These are phyloP conservation scores for Globisporangium heterothallicum DNA, from an alignment of 352 stramenopile species.

Conservation along the genomic window DNA sequence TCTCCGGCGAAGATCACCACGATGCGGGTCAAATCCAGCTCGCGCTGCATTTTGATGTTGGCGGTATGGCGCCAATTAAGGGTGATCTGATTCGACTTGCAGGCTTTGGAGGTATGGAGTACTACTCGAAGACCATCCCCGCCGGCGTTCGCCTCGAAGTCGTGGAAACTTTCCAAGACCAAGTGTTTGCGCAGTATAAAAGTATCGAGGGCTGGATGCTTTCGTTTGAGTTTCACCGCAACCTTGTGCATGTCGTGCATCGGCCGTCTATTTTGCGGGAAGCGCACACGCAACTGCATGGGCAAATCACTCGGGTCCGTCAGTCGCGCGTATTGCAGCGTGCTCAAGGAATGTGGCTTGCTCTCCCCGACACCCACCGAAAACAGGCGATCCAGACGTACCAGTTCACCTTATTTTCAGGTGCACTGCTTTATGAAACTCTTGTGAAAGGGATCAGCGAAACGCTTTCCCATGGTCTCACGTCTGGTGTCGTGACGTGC, in stretches of 20 bases:
- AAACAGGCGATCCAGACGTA: slow-evolving; percentile 39
- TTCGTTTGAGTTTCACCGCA: slow-evolving; percentile 61
- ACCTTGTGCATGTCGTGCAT: slow-evolving; percentile 56
- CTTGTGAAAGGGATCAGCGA: slow-evolving; percentile 31
- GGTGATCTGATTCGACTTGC: slow-evolving; percentile 52
- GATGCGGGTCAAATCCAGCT: slow-evolving; percentile 61
- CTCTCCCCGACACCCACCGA: slow-evolving; percentile 33
- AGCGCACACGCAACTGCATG: slow-evolving; percentile 45
- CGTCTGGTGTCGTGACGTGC: slow-evolving; percentile 34
- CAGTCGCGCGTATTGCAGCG: slow-evolving; percentile 37
- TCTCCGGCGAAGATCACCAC: slow-evolving; percentile 41
- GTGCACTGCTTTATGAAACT: slow-evolving; percentile 31
- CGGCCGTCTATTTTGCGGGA: slow-evolving; percentile 52
- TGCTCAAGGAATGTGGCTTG: slow-evolving; percentile 38
- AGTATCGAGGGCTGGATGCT: slow-evolving; percentile 58
- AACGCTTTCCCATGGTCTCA: slow-evolving; percentile 29
- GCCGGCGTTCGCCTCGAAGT: slow-evolving; percentile 46
- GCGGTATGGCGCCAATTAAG: slow-evolving; percentile 37
- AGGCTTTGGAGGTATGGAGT: slow-evolving; percentile 61
- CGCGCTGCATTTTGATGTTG: slow-evolving; percentile 49
- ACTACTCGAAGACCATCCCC: slow-evolving; percentile 58
- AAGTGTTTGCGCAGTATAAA: slow-evolving; percentile 50
- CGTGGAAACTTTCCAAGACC: slow-evolving; percentile 56
- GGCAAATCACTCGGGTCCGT: slow-evolving; percentile 40
- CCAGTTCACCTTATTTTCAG: slow-evolving; percentile 41